phyloP scores from a whole-genome alignment of 2,329 filamentous ascomycete genomes.

The Claviceps pazoutovae region DNA sequence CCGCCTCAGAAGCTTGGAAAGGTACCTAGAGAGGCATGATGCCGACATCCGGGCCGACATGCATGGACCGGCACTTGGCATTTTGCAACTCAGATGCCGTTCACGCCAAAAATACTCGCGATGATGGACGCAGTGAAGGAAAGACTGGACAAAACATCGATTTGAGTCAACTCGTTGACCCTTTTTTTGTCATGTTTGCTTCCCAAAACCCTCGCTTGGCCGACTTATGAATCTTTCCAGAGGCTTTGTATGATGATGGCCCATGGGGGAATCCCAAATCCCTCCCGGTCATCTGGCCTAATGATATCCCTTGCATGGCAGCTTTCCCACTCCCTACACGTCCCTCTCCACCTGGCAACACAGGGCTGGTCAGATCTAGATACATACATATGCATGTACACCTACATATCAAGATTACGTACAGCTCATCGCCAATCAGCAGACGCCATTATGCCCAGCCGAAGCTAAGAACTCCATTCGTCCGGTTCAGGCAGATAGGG shows the following conservation, averaged over 20 bases:
- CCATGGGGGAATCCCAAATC: neutral
- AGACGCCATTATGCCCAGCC: neutral
- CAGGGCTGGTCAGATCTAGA: constrained; percentile 4
- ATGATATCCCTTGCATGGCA: neutral
- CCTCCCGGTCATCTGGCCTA: neutral
- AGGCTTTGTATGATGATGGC: neutral
- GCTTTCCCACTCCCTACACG: neutral
- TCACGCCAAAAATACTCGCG: neutral
- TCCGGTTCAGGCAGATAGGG: neutral
- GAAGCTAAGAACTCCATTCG: neutral
- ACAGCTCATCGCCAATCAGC: neutral
- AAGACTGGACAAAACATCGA: neutral
- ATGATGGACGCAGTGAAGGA: neutral
- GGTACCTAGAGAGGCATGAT: too few species aligned
- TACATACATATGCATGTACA: neutral
- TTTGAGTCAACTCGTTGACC: neutral
- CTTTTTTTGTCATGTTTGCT: neutral
- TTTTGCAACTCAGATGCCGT: neutral
- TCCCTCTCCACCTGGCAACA: neutral
- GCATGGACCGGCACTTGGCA: neutral
- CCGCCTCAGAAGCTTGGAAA: too few species aligned
- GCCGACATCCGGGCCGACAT: too few species aligned
- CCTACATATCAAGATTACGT: constrained; percentile 1
- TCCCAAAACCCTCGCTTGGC: neutral
- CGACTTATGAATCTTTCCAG: neutral